These are phyloP conservation scores for Debaryomyces tyrocola DNA, from an alignment of 805 yeast genomes.

Conservation along the genomic window DNA sequence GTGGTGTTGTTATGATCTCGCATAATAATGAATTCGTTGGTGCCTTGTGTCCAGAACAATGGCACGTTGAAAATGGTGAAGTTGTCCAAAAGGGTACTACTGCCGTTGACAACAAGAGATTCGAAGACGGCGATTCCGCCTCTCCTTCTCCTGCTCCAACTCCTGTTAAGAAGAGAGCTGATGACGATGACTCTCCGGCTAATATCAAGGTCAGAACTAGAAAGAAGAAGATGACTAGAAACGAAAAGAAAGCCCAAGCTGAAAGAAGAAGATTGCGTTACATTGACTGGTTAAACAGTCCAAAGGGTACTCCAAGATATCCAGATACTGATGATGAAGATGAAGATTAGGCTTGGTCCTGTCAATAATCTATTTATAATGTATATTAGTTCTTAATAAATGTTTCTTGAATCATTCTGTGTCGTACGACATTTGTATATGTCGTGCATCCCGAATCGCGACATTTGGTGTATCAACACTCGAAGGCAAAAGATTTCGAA, in stretches of 20 bases:
- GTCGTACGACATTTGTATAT: neutral
- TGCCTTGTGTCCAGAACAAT: slow-evolving; percentile 96
- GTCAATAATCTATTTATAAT: neutral
- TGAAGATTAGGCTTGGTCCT: slow-evolving; percentile 20
- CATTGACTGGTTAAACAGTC: slow-evolving; percentile 90
- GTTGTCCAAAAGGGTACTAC: slow-evolving; percentile 82
- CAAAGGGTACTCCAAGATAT: slow-evolving; percentile 98
- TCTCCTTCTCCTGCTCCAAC: slow-evolving; percentile 44
- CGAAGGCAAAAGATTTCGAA: slow-evolving; percentile 4
- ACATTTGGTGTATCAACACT: neutral
- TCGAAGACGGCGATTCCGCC: slow-evolving; percentile 67
- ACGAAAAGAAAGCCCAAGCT: slow-evolving; percentile 87
- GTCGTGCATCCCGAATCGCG: neutral
- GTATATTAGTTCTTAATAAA: neutral
- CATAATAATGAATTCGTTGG: slow-evolving; percentile 97
- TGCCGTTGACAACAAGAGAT: slow-evolving; percentile 72
- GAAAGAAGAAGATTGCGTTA: slow-evolving; percentile 94
- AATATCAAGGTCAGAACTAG: slow-evolving; percentile 88
- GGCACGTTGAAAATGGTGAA: slow-evolving; percentile 93
- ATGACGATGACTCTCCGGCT: slow-evolving; percentile 90
- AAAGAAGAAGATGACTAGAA: slow-evolving; percentile 97
- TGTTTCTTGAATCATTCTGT: neutral
- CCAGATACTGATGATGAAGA: slow-evolving; percentile 93
- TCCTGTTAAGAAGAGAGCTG: slow-evolving; percentile 44
- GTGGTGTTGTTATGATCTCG: slow-evolving; percentile 98